Base-by-base conservation (phyloP, 2,329 filamentous ascomycete species). In the Cercospora janseana region DNA sequence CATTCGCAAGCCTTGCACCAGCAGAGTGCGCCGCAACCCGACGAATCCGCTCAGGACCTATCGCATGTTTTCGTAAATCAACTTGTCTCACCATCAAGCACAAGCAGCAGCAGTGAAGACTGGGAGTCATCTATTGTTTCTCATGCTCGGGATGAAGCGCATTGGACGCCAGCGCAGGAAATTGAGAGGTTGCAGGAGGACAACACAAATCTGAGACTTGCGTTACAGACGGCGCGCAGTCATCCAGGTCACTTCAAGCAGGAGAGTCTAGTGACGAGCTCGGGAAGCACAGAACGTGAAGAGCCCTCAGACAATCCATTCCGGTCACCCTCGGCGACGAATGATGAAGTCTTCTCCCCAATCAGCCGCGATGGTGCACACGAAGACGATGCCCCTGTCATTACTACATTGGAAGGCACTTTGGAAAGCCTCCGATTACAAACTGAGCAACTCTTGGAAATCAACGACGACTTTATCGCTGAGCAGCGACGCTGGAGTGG, bases 361-460 rank as follows among this genome's bases (percentile, higher is more conserved):
- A 16, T 46, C 42, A 28, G 31, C 21, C 23, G 38, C 16, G 16
- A 34, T 24, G 47, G 37, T 29, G 42, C 28, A 35, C 51, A 31
- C 28, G 43, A 50, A 5, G 37, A 42, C 8, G 46, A 46, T 21
- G 49, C 23, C 15, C 8, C 40, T 20, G 26, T 55, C 58, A 42
- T 16, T 21, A 18, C 16, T 5, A 63, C 63, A 12, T 58, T 67
- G n/a, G 64, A 66, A 51, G 64, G 65, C 15, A 66, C 64, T 1
- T 47, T 67, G 24, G 63, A 62, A 24, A 65, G 62, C 38, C 55
- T 66, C 23, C 59, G 60, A 8, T 45, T 67, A 29, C 65, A 68
- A 41, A 65, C 64, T 3, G 62, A 65, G 50, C 65, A 68, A 42
- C 47, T 68, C 41, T 44, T 66, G 13, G 65, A 68, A 51, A 58